Conservation (phyloP, 2,329 filamentous ascomycete species). For the Cladosporium sp. region DNA sequence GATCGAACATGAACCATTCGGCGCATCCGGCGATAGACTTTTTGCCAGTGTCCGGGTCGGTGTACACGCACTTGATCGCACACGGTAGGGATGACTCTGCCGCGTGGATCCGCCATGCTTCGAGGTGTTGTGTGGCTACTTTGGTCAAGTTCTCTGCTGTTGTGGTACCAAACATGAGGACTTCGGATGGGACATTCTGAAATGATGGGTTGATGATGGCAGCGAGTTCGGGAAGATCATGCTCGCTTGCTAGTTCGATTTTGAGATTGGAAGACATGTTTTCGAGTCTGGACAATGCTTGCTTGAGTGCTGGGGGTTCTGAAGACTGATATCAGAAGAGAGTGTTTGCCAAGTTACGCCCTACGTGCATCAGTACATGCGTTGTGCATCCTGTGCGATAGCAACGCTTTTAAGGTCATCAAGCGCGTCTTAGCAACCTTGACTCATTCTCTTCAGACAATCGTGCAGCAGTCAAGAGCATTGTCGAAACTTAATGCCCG, state of each 20-base stretch:
- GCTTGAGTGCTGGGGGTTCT: no score
- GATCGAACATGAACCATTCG: conserved; percentile 23
- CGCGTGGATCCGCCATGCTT: conserved; percentile 20
- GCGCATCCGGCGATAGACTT: conserved; percentile 20
- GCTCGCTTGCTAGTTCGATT: conserved; percentile 19
- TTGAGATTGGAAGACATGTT: conserved; percentile 17
- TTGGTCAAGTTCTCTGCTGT: conserved; percentile 15
- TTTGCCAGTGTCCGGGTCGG: conserved; percentile 16
- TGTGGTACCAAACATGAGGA: conserved; percentile 17
- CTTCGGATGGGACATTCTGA: conserved; percentile 12
- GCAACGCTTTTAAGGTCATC: no score
- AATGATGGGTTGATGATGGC: conserved; percentile 19
- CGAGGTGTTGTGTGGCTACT: conserved; percentile 17
- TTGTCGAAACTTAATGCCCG: no score
- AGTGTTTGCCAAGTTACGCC: no score
- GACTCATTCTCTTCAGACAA: no score
- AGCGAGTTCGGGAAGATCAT: conserved; percentile 22
- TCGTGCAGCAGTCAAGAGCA: no score
- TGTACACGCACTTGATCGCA: conserved; percentile 22
- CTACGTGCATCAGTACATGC: no score
- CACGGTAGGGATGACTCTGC: conserved; percentile 10
- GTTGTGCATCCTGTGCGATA: no score
- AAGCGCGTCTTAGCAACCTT: no score
- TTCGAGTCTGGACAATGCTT: not conserved
- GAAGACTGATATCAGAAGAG: no score